Conservation (phyloP, 495 filamentous ascomycete genomes). For the Penicillium taxi region DNA sequence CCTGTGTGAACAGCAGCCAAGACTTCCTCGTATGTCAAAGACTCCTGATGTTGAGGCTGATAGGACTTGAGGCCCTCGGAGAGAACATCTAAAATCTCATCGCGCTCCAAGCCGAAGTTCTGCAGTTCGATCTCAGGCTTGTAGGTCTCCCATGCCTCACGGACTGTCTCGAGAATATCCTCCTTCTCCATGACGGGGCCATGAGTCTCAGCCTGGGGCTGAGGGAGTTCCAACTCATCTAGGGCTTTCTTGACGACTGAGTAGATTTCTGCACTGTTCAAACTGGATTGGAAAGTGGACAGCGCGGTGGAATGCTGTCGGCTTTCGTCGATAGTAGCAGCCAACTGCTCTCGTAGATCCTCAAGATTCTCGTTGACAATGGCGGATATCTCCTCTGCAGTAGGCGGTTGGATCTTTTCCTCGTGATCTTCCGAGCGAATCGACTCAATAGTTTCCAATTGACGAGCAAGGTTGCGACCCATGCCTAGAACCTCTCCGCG, state of each 20-base stretch:
- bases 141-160: constrained; percentile 83
- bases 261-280: constrained; percentile 75
- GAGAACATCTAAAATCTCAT: constrained; percentile 78
- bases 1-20: constrained; percentile 75
- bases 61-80: constrained; percentile 76
- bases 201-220: constrained; percentile 28
- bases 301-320: constrained; percentile 55
- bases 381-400: constrained; percentile 61
- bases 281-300: constrained; percentile 38
- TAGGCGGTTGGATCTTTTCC: constrained; percentile 33
- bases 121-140: constrained; percentile 86
- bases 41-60: constrained; percentile 47
- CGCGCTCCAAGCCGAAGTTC: constrained; percentile 78
- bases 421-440: constrained; percentile 30
- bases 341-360: constrained; percentile 74
- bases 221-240: constrained; percentile 48
- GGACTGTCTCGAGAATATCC: constrained; percentile 75
- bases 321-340: constrained; percentile 64
- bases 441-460: constrained; percentile 59
- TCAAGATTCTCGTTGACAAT: constrained; percentile 73
- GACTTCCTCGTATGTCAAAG: constrained; percentile 68
- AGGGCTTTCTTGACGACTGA: constrained; percentile 71
- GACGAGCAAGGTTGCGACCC: constrained; percentile 79
- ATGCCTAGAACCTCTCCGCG: constrained; percentile 89
- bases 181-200: constrained; percentile 54